phyloP scores from a whole-genome alignment of 2,329 filamentous ascomycete species.

The Colletotrichum sp. region DNA sequence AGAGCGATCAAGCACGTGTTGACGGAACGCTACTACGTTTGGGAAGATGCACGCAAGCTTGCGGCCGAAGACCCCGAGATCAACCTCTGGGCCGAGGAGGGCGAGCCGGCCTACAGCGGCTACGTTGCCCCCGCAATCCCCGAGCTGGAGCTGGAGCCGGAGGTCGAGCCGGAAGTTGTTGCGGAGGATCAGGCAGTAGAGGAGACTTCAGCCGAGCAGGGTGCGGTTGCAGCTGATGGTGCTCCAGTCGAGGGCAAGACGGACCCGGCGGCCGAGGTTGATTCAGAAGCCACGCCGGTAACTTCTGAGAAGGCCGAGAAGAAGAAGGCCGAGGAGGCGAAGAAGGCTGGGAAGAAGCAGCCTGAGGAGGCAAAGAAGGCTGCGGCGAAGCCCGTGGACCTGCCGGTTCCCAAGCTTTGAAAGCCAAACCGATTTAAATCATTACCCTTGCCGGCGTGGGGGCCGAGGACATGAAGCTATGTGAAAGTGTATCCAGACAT shows the following conservation, averaged over 20 bases:
- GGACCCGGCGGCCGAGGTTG: not conserved
- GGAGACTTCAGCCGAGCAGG: not conserved
- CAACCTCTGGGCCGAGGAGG: slow-evolving; percentile 49
- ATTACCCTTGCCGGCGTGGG: not conserved
- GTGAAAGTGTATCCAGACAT: slow-evolving; percentile 20
- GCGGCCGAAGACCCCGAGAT: slow-evolving; percentile 72
- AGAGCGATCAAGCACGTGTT: slow-evolving; percentile 82
- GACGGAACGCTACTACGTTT: slow-evolving; percentile 88
- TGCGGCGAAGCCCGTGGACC: not conserved
- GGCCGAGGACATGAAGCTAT: not conserved
- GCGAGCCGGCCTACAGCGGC: slow-evolving; percentile 36
- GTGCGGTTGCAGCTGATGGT: not conserved
- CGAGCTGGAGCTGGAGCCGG: not conserved
- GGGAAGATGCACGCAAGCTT: slow-evolving; percentile 75
- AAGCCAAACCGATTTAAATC: not conserved
- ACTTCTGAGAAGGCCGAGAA: not conserved
- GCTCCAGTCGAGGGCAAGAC: not conserved
- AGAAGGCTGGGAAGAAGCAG: not conserved
- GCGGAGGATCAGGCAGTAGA: not conserved
- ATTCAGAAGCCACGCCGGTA: not conserved
- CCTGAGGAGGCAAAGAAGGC: not conserved
- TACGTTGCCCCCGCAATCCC: slow-evolving; percentile 51
- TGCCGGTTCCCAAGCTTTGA: slow-evolving; percentile 15
- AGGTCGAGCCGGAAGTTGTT: not conserved
- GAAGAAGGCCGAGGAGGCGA: not conserved